Evolutionary conservation across 345 rosid species (phyloP), one percentile per base, ranked within the genome.

Genomic region (Gossypium sturtianum): DNA sequence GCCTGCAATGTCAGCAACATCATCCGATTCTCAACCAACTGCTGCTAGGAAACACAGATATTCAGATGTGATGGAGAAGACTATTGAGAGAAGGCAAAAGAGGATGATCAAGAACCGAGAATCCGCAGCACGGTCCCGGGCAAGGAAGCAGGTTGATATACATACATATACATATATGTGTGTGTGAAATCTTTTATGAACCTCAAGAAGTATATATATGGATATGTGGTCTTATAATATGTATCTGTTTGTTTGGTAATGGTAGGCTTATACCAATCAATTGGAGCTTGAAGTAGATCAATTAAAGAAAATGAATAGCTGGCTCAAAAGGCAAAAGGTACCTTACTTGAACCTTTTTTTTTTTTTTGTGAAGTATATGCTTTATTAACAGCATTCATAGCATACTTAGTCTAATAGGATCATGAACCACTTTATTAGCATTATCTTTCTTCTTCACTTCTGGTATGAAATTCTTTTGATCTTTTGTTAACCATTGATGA

Each of bases 91-190:
- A 66, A 82, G 85, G 62, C 85, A 83, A 69, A 82, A 80, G 77
- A 80, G 89, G 79, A 86, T 83, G 89, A 83, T 86, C 45, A 83
- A 86, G 78, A 86, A 86, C 49, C 85, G 89, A 0, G 85, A 86
- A 61, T 82, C 87, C 1, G 89, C 89, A 34, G 87, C 87, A 3
- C 77, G 89, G 57, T 86, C 89, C 34, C 73, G 89, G 66, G 89
- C 87, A 51, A 80, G 83, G 78, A 86, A 86, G 70, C 89, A 83
- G 86, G 89, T 86, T 47, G 68, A 19, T 9, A 70, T 53, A 16
- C 10, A 53, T 3, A 53, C n/a, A 25, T 12, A 60, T 15, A 59
- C 4, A 59, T 15, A 52, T 52, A 16, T 15, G 7, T 54, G 23
- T n/a, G 10, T 25, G 19, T 8, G 38, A 22, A 13, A 45, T 66